Conservation (phyloP, 805 yeast species). For the Yamadazyma philogaea region DNA sequence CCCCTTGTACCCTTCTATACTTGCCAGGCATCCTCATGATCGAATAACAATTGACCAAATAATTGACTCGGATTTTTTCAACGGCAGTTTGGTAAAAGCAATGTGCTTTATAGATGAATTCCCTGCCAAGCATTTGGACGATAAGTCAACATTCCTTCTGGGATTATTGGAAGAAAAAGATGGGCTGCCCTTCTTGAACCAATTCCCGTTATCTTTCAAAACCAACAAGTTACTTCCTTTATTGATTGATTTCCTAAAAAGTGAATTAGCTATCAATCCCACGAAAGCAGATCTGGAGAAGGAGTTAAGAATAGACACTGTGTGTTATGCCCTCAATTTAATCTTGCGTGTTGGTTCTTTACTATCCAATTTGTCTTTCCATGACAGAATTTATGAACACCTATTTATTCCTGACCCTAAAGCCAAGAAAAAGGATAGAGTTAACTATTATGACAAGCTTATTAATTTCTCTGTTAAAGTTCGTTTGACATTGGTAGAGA, state of each 20-base stretch:
- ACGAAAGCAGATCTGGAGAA: slow-evolving; percentile 21
- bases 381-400: slow-evolving; percentile 59
- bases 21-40: slow-evolving; percentile 56
- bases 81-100: slow-evolving; percentile 78
- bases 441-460: slow-evolving; percentile 23
- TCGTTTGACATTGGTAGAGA: slow-evolving; percentile 37
- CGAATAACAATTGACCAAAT: slow-evolving; percentile 63
- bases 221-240: slow-evolving; percentile 73
- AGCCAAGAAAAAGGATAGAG: slow-evolving; percentile 18
- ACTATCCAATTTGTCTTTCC: slow-evolving; percentile 74
- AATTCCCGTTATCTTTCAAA: slow-evolving; percentile 45
- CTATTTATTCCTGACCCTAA: slow-evolving; percentile 28
- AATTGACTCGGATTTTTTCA: slow-evolving; percentile 70
- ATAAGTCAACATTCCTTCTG: slow-evolving; percentile 63
- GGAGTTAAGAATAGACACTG: slow-evolving; percentile 23
- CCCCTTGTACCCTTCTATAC: slow-evolving; percentile 48
- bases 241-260: slow-evolving; percentile 50
- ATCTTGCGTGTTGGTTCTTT: slow-evolving; percentile 60
- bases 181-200: slow-evolving; percentile 23
- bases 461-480: slow-evolving; percentile 30
- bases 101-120: slow-evolving; percentile 80
- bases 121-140: slow-evolving; percentile 66
- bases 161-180: slow-evolving; percentile 47
- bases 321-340: slow-evolving; percentile 49
- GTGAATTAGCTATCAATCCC: slow-evolving; percentile 27